These are phyloP conservation scores for Umbelopsis sp. DNA, from an alignment of 192 early-diverging fungal genomes.

Conservation along the genomic window DNA sequence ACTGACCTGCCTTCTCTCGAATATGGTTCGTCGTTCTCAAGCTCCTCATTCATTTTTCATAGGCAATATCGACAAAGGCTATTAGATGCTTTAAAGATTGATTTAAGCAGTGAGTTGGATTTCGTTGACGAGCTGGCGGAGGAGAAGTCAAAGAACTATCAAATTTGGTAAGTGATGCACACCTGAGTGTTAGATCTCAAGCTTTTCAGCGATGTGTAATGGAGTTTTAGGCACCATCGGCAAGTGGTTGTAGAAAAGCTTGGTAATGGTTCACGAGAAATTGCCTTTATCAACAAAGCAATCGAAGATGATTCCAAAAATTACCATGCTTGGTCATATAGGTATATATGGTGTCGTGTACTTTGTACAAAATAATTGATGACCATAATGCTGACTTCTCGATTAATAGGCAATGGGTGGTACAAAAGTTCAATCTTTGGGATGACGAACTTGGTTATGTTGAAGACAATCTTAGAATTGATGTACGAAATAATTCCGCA, in stretches of 20 bases:
- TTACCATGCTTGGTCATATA: constrained; percentile 98
- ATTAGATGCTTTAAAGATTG: constrained; percentile 64
- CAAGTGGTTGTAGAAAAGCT: constrained; percentile 69
- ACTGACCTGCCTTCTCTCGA: background rate
- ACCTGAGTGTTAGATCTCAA: background rate
- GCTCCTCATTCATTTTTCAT: background rate
- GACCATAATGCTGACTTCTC: background rate
- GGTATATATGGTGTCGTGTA: constrained; percentile 34
- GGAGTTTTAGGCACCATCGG: constrained; percentile 72
- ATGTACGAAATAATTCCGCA: constrained; percentile 96
- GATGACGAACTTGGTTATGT: constrained; percentile 74
- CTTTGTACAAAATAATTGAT: background rate
- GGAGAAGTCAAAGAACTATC: constrained; percentile 91
- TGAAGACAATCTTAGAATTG: constrained; percentile 70
- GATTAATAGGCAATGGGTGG: constrained; percentile 81
- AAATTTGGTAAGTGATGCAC: constrained; percentile 75
- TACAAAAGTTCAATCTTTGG: constrained; percentile 77
- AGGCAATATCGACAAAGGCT: constrained; percentile 86
- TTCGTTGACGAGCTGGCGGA: constrained; percentile 73
- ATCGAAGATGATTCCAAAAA: constrained; percentile 91
- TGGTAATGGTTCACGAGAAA: constrained; percentile 60
- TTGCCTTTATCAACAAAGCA: constrained; percentile 68
- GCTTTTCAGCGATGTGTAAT: background rate
- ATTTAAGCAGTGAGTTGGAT: constrained; percentile 73
- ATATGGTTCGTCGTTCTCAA: background rate